Base-by-base conservation (phyloP, 371 early-diverging fungal species). In the Syncephalis plumigaleata region DNA sequence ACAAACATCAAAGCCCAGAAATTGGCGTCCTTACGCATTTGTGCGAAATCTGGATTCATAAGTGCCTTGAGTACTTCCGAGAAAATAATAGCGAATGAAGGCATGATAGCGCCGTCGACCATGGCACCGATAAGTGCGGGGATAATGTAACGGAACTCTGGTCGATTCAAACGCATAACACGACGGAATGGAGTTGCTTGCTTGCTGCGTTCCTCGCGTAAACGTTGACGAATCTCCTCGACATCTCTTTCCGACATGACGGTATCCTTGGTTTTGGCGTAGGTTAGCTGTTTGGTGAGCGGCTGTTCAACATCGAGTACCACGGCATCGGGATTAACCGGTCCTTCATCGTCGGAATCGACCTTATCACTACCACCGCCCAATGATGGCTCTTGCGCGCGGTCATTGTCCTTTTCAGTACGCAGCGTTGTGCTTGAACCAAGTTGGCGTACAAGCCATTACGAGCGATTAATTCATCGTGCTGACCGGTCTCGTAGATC, bases 1-100 rank as follows among this genome's bases (percentile, higher is more conserved):
- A 73, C 59, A 55, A 94, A 90, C 57, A 83, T 67, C 42, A 87
- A 68, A 1, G 87, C 68, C 60, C 79, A 91, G 36, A 84, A 71
- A 42, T 76, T 72, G 45, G 79, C 68, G 31, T 75, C 70, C 31
- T 31, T 31, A 31, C 31, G 31, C 31, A 31, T 31, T 31, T 31
- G 31, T 31, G 11, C 31, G 11, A 31, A 11, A 11, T 31, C 11
- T 31, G 4, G 31, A 42, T 59, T 49, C 23, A 67, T 57, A 37
- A 73, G 43, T 1, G 64, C 63, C 15, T 57, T 46, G 24, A 74
- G 53, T 57, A 71, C 72, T 46, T 63, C 60, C 11, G 73, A 54
- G 44, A 78, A 74, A 20, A 71, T 52, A 20, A 76, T 58, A 25
- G 71, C 57, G 49, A 73, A 79, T 18, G 64, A 50, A 2, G 77